A percentile compares a stretch with the other conserved stretches of the same genome.
Evolutionary conservation across 495 filamentous ascomycete species (phyloP).

Genomic region (Annulohypoxylon bovei): DNA sequence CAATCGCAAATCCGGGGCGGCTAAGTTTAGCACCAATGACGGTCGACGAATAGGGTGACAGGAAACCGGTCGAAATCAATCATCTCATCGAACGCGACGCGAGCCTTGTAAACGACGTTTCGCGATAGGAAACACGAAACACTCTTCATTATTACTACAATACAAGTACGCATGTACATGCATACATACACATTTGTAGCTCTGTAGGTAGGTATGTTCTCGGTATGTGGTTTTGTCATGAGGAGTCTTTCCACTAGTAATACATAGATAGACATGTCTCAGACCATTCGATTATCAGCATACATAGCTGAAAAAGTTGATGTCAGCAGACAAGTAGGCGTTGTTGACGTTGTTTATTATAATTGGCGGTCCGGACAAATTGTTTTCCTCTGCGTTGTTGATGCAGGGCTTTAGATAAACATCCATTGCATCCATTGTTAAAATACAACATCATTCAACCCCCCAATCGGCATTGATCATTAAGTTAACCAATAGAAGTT

Average conservation of each 20-base stretch:
- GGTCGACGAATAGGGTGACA: constrained; percentile 31
- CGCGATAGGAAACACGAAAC: constrained; percentile 34
- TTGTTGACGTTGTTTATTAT: constrained; percentile 36
- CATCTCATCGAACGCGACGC: constrained; percentile 43
- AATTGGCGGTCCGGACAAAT: constrained; percentile 29
- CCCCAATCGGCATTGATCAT: constrained; percentile 5
- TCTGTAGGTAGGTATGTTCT: constrained; percentile 1
- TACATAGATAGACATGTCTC: neutral
- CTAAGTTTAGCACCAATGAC: constrained; percentile 30
- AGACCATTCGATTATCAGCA: neutral
- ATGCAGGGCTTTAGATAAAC: constrained; percentile 19
- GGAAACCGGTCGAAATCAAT: neutral
- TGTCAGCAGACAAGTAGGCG: constrained; percentile 21
- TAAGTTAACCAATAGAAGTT: constrained; percentile 3
- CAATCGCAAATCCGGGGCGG: constrained; percentile 17
- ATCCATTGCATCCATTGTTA: neutral
- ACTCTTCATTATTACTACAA: constrained; percentile 2
- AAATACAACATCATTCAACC: neutral
- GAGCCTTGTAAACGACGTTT: constrained; percentile 22
- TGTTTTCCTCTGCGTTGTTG: constrained; percentile 21
- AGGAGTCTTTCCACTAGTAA: constrained; percentile 1
- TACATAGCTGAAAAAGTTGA: neutral
- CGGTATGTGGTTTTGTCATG: neutral
- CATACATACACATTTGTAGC: no score
- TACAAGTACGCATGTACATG: constrained; percentile 2